A percentile compares a stretch with the other conserved stretches of the same genome.
Evolutionary conservation across 495 filamentous ascomycete species (phyloP).

Genomic region (Penicillium fimorum): DNA sequence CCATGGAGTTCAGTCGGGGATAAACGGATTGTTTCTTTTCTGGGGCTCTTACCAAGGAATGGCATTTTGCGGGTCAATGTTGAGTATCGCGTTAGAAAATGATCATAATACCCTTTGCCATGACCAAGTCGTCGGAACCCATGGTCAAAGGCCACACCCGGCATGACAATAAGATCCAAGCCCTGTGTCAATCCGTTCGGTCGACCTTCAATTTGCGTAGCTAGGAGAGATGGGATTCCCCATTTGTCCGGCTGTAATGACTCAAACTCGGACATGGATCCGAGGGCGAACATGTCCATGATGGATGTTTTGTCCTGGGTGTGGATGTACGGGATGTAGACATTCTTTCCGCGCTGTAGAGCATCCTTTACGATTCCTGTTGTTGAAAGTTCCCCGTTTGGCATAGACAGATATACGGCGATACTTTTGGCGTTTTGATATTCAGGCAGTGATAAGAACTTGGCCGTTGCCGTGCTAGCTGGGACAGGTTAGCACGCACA

Average conservation of each 20-base stretch:
- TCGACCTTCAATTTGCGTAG: slow-evolving; percentile 58
- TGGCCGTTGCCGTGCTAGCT: slow-evolving; percentile 60
- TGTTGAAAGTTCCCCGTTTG: slow-evolving; percentile 77
- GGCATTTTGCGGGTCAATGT: slow-evolving; percentile 55
- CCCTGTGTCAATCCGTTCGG: slow-evolving; percentile 68
- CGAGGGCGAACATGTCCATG: slow-evolving; percentile 92
- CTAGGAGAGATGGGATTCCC: slow-evolving; percentile 82
- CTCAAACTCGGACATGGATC: slow-evolving; percentile 70
- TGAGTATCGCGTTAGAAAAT: slow-evolving; percentile 75
- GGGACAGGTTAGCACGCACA: slow-evolving; percentile 18
- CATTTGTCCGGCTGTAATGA: slow-evolving; percentile 73
- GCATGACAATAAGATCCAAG: slow-evolving; percentile 86
- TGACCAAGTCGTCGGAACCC: slow-evolving; percentile 79
- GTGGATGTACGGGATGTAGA: slow-evolving; percentile 90
- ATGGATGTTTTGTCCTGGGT: slow-evolving; percentile 56
- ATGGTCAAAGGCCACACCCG: slow-evolving; percentile 87
- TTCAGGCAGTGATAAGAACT: slow-evolving; percentile 58
- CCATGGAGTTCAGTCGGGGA: slow-evolving; percentile 27
- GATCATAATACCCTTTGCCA: slow-evolving; percentile 96
- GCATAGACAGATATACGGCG: slow-evolving; percentile 93
- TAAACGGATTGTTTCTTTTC: slow-evolving; percentile 11
- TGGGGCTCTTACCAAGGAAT: slow-evolving; percentile 54
- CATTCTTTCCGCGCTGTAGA: slow-evolving; percentile 69
- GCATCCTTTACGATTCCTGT: slow-evolving; percentile 77
- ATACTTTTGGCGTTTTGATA: slow-evolving; percentile 72